Evolutionary conservation across 257 asterid species (phyloP).

Genomic region (Petunia axillaris): DNA sequence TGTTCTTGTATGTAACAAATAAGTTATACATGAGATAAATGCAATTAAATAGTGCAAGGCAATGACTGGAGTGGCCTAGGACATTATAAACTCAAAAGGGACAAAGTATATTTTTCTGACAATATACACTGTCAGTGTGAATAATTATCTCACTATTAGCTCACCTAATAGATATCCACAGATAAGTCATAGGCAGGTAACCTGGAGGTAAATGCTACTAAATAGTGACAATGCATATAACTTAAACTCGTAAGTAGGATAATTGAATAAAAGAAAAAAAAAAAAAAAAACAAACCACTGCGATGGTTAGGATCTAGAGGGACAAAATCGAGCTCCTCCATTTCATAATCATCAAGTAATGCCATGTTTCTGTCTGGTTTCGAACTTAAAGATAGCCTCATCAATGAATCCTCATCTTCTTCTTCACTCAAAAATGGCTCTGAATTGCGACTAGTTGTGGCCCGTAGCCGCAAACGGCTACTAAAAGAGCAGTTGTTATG

Average conservation of each 20-base stretch:
- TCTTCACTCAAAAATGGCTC: slow-evolving; percentile 25
- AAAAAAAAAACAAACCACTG: slow-evolving; percentile 50
- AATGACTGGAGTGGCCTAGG: too few relatives aligned
- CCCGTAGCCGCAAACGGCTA: slow-evolving; percentile 1
- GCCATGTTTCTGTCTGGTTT: slow-evolving; percentile 81
- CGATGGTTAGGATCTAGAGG: slow-evolving; percentile 69
- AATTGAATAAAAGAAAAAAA: not conserved
- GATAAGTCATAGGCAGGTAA: too few relatives aligned
- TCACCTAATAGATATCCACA: too few relatives aligned
- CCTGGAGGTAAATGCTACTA: too few relatives aligned
- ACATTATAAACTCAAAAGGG: too few relatives aligned
- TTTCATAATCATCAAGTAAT: slow-evolving; percentile 84
- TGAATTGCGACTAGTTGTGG: slow-evolving; percentile 29
- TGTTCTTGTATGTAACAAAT: not conserved
- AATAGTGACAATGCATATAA: too few relatives aligned
- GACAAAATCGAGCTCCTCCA: slow-evolving; percentile 77
- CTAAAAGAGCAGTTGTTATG: not conserved
- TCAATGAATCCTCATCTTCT: slow-evolving; percentile 49
- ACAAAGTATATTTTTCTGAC: not conserved
- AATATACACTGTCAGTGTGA: not conserved
- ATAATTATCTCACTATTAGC: too few relatives aligned
- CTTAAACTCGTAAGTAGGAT: not conserved
- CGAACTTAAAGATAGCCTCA: slow-evolving; percentile 64
- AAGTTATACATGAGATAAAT: too few relatives aligned
- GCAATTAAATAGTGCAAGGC: too few relatives aligned